Base-by-base conservation (phyloP, 2,329 filamentous ascomycete species). In the Pleochaeta shiraiana region DNA sequence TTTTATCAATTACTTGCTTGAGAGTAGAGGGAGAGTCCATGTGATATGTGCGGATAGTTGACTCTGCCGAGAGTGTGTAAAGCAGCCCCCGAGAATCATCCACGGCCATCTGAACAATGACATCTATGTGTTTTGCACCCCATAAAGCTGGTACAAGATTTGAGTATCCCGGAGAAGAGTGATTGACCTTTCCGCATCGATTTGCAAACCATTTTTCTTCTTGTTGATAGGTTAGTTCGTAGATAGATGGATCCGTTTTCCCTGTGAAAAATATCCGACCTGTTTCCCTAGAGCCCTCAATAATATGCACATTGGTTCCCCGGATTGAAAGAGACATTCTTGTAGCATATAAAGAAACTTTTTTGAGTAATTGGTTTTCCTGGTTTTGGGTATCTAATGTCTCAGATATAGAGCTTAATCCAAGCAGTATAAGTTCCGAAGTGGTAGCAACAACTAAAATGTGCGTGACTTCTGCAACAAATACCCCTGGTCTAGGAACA, bases 171-270 rank as follows among this genome's bases (percentile, higher is more conserved):
- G 82, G 84, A 73, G 82, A 86, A 61, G 86, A 92, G 73, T 96
- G 93, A 72, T 95, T 95, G 67, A 92, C 84, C 75, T 91, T 95
- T 66, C 86, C 85, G 73, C 89, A 95, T 68, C 87, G 83, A 74
- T 85, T 90, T 64, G 88, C 86, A 73, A 98, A 98, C 93, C 93
- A 98, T 70, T 88, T 87, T 75, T 98, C 93, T 74, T 97, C 90
- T 71, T 95, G 90, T 75, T 97, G 92, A 73, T 98, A 98, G 69
- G 87, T 91, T 64, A 98, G 81, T 75, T 98, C 93, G 73, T 93
- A 89, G 60, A 98, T 83, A 70, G 97, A 91, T 68, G 90, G 90
- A 68, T 92, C 88, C 63, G 79, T 81, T 63, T 81, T 81, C 43
- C 90, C 89, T 50, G 87, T 85, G 71, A 96, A 95, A 78, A 98